Base-by-base conservation (phyloP, 2,329 filamentous ascomycete genomes). In the Mycosphaerelloides madeirae region DNA sequence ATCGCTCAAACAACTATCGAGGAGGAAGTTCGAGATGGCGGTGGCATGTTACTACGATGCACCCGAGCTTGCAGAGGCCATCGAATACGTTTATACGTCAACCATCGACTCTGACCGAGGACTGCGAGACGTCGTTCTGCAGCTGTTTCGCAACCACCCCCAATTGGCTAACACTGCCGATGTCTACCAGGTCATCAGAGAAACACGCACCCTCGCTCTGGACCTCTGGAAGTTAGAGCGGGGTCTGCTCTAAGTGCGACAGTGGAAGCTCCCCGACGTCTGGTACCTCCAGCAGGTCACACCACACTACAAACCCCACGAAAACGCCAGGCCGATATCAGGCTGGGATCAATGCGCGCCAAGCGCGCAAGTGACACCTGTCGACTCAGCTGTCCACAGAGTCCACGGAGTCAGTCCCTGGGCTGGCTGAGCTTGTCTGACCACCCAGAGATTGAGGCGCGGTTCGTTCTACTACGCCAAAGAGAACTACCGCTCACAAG, bases 81-180 rank as follows among this genome's bases (percentile, higher is more conserved):
- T 73, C 50, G 65, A 70, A 58, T 69, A 73, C 50, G 72, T 69
- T 12, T 75, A 74, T 59, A 68, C 68, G 46, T 68, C 66, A 28
- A 75, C 72, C 35, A 66, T 75, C 49, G 72, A 75, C 57, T 65
- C 63, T 15, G 72, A 75, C 54, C 66, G 72, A 29, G 72, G 72
- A 9, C 64, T 75, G 19, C 65, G 72, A 16, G 69, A 73, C 48
- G 57, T 75, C 37, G 65, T 75, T 41, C 61, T 74, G 37, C 69
- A 74, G 49, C 62, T 69, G 2, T 75, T 75, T 61, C 65, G 68
- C 34, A 65, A 57, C 13, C 68, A 74, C 43, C 72, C 71, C 13
- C 64, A 68, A 31, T 60, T 75, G 6, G 69, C 67, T 2, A 65
- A 64, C 29, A 71, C 71, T 12, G 64, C 66, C 36, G 72, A 74